Evolutionary conservation across 2,329 filamentous ascomycete species (phyloP).

Genomic region (Aspergillus thermomutatus): DNA sequence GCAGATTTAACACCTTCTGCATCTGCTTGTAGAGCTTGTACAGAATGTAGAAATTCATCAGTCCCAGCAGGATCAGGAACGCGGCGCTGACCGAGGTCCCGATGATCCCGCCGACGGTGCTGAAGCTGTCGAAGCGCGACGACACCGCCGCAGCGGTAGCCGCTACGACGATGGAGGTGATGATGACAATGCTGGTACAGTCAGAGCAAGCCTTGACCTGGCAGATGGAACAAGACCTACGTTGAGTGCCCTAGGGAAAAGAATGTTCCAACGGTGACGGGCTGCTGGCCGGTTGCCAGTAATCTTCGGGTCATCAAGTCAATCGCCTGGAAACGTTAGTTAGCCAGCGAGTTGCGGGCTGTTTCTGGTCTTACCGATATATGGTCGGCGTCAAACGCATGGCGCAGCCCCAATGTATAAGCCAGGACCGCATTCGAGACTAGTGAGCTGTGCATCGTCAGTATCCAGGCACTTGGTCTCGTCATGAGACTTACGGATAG

Average conservation of each 20-base stretch:
- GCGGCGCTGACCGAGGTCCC: conserved; percentile 82
- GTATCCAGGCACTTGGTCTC: not conserved
- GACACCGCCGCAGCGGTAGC: conserved; percentile 83
- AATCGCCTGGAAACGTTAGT: conserved; percentile 60
- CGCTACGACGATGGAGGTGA: conserved; percentile 88
- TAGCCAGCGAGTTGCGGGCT: not conserved
- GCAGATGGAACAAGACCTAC: conserved; percentile 24
- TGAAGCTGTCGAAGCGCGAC: conserved; percentile 75
- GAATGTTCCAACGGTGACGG: conserved; percentile 89
- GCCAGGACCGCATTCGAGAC: conserved; percentile 78
- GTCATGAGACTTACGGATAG: conserved; percentile 26
- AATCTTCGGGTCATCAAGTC: conserved; percentile 91
- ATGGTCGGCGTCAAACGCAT: conserved; percentile 97
- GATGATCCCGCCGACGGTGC: conserved; percentile 78
- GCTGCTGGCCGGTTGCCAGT: conserved; percentile 77
- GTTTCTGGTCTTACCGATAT: conserved; percentile 51
- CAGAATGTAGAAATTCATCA: conserved; percentile 83
- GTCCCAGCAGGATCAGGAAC: conserved; percentile 76
- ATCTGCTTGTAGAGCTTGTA: conserved; percentile 71
- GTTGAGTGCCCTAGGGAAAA: conserved; percentile 94
- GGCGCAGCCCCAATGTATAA: conserved; percentile 83
- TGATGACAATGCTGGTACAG: conserved; percentile 65
- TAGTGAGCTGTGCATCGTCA: conserved; percentile 48
- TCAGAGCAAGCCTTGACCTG: not conserved
- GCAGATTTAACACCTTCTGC: conserved; percentile 54